Conservation (phyloP, 225 moss, liverwort and hornwort genomes). For the Polytrichum formosum region DNA sequence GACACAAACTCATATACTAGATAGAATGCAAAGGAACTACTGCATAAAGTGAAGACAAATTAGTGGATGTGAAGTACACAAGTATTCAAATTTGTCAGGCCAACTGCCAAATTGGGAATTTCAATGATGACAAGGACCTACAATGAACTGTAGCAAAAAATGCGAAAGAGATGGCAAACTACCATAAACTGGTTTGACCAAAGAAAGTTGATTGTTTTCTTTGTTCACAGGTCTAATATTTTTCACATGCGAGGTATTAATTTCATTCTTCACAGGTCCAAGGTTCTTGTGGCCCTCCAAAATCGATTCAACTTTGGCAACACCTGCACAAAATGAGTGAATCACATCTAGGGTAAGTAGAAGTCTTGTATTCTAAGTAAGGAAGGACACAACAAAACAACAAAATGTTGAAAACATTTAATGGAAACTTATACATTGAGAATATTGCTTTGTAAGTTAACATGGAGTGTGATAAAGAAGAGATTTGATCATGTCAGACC, state of each 20-base stretch:
- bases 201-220: background rate
- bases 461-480: background rate
- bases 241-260: no score
- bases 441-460: no score
- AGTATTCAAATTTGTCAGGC: no score
- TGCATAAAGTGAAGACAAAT: no score
- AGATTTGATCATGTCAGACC: constrained; percentile 6
- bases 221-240: background rate
- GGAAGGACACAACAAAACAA: no score
- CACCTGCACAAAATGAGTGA: background rate
- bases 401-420: no score
- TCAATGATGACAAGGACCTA: background rate
- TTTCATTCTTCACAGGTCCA: background rate
- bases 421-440: no score
- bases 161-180: background rate
- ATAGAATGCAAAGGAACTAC: no score
- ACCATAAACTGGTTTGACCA: background rate
- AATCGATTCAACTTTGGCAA: background rate
- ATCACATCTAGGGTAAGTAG: no score
- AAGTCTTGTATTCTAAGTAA: no score
- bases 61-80: background rate
- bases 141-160: background rate
- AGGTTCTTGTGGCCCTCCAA: background rate
- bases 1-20: no score
- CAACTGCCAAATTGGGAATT: background rate